Percentiles rank a stretch among this genome's conserved stretches.
These are phyloP conservation scores for Ephemerocybe angulata DNA, from an alignment of 768 basidiomycete genomes.

Conservation along the genomic window DNA sequence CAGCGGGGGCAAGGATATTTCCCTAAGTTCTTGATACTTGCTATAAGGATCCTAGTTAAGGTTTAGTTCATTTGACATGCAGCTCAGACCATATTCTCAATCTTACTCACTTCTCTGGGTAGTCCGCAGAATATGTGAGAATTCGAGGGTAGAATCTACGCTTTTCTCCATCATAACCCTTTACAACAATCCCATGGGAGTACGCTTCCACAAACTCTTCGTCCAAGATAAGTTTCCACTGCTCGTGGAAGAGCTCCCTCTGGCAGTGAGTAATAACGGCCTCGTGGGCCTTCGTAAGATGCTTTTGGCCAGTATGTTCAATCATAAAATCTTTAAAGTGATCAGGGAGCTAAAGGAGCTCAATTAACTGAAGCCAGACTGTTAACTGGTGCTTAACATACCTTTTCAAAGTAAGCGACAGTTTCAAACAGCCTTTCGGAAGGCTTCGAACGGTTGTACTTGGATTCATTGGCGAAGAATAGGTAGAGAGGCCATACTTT, in stretches of 20 bases:
- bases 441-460: background rate
- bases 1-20: constrained; percentile 17
- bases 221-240: constrained; percentile 30
- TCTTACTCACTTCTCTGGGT: constrained; percentile 36
- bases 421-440: background rate
- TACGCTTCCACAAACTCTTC: constrained; percentile 31
- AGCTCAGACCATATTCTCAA: background rate
- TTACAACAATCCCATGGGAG: constrained; percentile 27
- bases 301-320: background rate
- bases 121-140: constrained; percentile 36
- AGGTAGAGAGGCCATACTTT: background rate
- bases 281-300: background rate
- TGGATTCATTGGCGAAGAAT: background rate
- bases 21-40: constrained; percentile 17
- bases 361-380: background rate
- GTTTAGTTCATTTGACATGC: background rate
- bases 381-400: background rate
- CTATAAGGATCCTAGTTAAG: constrained; percentile 23
- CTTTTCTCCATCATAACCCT: constrained; percentile 26
- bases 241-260: constrained; percentile 24
- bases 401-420: constrained; percentile 2
- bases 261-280: background rate
- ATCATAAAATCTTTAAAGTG: background rate
- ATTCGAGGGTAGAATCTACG: constrained; percentile 30
- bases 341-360: background rate